Conservation (phyloP, 441 rosid species). For the Lepidium campestre region DNA sequence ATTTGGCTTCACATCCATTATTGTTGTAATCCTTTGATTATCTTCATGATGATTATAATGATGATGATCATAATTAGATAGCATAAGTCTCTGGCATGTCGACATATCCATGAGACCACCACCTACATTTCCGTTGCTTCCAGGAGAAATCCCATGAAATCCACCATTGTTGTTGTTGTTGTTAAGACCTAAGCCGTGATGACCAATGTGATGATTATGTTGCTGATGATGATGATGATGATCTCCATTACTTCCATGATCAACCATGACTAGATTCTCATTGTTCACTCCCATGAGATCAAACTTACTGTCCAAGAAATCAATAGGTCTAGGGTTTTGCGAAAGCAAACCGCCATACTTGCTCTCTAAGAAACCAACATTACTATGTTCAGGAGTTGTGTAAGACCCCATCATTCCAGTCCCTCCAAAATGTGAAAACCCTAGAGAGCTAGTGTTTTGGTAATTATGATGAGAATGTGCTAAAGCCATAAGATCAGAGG, state of each 20-base stretch:
- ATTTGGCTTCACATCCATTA: conserved; percentile 71
- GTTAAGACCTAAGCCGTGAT: conserved; percentile 26
- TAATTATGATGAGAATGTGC: conserved; percentile 45
- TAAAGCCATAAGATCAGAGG: conserved; percentile 40
- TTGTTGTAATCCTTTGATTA: conserved; percentile 30
- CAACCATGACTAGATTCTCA: conserved; percentile 40
- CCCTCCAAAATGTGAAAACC: conserved; percentile 26
- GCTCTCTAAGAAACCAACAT: conserved; percentile 44
- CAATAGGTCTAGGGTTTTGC: conserved; percentile 52
- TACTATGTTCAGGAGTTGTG: conserved; percentile 19
- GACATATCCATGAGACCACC: conserved; percentile 45
- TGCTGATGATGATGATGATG: conserved; percentile 14
- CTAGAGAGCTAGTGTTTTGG: conserved; percentile 26
- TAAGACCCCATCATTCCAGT: conserved; percentile 25
- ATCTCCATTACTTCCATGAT: conserved; percentile 40
- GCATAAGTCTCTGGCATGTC: conserved; percentile 53
- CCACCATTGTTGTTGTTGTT: conserved; percentile 19
- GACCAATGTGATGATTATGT: conserved; percentile 18
- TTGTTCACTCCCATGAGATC: conserved; percentile 62
- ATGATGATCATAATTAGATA: conserved; percentile 40
- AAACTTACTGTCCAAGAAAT: conserved; percentile 67
- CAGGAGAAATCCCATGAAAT: conserved; percentile 17
- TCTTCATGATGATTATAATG: conserved; percentile 21
- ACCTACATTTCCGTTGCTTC: conserved; percentile 26
- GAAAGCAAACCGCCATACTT: conserved; percentile 46